These are phyloP conservation scores for Monilinia laxa DNA, from an alignment of 2,329 filamentous ascomycete genomes.

Conservation along the genomic window DNA sequence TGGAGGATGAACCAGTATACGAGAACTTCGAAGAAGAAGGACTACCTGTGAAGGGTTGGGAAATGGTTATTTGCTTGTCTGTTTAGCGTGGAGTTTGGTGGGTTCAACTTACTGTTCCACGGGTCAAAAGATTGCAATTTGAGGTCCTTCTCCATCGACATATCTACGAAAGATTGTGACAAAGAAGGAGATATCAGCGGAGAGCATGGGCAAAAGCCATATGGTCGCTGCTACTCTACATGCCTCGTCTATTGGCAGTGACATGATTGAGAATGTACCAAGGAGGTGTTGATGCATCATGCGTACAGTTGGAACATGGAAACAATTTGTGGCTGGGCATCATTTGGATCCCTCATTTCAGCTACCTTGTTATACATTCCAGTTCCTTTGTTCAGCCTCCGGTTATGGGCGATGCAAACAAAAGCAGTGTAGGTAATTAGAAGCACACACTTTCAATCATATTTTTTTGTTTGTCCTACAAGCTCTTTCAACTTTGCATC, in stretches of 20 bases:
- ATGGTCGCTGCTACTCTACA: conserved; percentile 22
- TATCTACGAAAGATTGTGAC: conserved; percentile 20
- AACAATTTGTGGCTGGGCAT: conserved; percentile 2
- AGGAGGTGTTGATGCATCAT: conserved; percentile 17
- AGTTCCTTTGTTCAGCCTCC: conserved; percentile 24
- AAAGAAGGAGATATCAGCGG: conserved; percentile 18
- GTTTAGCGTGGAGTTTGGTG: conserved; percentile 40
- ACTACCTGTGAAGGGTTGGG: conserved; percentile 66
- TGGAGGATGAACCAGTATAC: conserved; percentile 98
- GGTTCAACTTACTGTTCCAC: conserved; percentile 28
- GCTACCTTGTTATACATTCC: conserved; percentile 21
- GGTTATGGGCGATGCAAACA: background rate
- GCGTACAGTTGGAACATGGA: background rate
- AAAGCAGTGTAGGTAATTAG: background rate
- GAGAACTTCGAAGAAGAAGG: conserved; percentile 90
- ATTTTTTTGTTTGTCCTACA: conserved; percentile 1
- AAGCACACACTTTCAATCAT: conserved; percentile 6
- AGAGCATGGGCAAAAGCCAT: conserved; percentile 23
- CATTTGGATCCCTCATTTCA: conserved; percentile 10
- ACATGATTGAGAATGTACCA: conserved; percentile 15
- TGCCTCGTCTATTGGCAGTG: conserved; percentile 20
- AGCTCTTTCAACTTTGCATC: conserved; percentile 8
- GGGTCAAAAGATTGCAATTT: conserved; percentile 19
- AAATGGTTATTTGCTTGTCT: conserved; percentile 30
- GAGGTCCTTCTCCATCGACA: conserved; percentile 23